phyloP scores from a whole-genome alignment of 176 grass and related monocot genomes.

The Ensete ventricosum region DNA sequence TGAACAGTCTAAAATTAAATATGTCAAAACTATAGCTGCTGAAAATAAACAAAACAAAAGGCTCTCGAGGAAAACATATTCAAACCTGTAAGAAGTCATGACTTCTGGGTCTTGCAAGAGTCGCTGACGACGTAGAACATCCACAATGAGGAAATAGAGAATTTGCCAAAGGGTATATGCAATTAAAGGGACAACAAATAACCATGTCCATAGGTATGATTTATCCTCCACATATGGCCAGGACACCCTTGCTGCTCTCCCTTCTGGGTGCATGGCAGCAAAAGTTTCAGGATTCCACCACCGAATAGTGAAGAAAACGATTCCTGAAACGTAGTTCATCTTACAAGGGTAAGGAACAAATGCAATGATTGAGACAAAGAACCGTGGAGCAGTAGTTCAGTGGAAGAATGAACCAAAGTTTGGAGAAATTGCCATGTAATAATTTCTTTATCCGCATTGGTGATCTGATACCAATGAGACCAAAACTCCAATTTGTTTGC shows the following conservation, averaged over 20 bases:
- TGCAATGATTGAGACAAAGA: not conserved
- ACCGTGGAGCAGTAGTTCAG: not conserved
- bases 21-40: not conserved
- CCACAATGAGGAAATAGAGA: conserved; percentile 79
- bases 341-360: not conserved
- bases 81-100: conserved; percentile 96
- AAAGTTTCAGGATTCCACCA: conserved; percentile 98
- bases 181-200: conserved; percentile 87
- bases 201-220: conserved; percentile 84
- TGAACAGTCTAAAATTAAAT: too few species aligned
- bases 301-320: conserved; percentile 90
- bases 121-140: conserved; percentile 78
- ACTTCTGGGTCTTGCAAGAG: conserved; percentile 86
- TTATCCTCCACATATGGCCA: conserved; percentile 96
- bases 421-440: not conserved
- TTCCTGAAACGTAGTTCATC: conserved; percentile 36
- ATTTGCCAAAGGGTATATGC: conserved; percentile 95
- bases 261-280: conserved; percentile 95
- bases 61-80: conserved; percentile 14
- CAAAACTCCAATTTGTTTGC: not conserved
- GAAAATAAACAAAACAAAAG: not conserved
- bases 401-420: too few species aligned
- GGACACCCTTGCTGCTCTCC: conserved; percentile 64
- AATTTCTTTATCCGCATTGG: not conserved
- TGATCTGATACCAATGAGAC: not conserved